phyloP scores from a whole-genome alignment of 1,139 yeast species.

The Zygotorulaspora mrakii region DNA sequence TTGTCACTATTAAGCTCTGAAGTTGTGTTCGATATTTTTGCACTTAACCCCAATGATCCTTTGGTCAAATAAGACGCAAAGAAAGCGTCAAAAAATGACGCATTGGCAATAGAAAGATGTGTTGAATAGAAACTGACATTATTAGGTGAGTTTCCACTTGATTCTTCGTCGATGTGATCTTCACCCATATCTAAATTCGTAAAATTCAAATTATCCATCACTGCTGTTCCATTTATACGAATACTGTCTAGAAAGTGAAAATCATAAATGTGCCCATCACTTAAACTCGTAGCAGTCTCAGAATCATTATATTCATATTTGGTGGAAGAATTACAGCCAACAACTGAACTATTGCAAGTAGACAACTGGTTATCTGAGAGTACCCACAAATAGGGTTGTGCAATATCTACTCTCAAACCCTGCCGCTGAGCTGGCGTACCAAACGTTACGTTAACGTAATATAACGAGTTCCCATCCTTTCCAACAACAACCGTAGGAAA shows the following conservation, averaged over 20 bases:
- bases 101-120: conserved; percentile 18
- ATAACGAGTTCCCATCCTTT: conserved; percentile 22
- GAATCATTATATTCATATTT: conserved; percentile 22
- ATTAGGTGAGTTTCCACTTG: conserved; percentile 5
- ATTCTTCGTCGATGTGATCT: background rate
- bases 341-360: conserved; percentile 22
- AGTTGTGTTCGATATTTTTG: conserved; percentile 24
- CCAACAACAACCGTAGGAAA: conserved; percentile 28
- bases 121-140: conserved; percentile 7
- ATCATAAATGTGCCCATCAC: conserved; percentile 11
- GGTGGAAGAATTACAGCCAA: conserved; percentile 21
- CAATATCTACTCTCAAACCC: conserved; percentile 40
- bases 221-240: conserved; percentile 25
- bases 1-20: conserved; percentile 22
- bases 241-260: conserved; percentile 25
- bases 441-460: conserved; percentile 38
- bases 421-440: conserved; percentile 40
- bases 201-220: conserved; percentile 25
- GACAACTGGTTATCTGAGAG: conserved; percentile 31
- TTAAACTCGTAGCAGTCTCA: conserved; percentile 15
- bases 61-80: conserved; percentile 41
- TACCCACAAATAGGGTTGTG: conserved; percentile 45
- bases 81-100: conserved; percentile 39
- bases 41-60: conserved; percentile 61
- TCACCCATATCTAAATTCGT: conserved; percentile 9